These are phyloP conservation scores for Exophiala sp. DNA, from an alignment of 2,329 filamentous ascomycete species.

Conservation along the genomic window DNA sequence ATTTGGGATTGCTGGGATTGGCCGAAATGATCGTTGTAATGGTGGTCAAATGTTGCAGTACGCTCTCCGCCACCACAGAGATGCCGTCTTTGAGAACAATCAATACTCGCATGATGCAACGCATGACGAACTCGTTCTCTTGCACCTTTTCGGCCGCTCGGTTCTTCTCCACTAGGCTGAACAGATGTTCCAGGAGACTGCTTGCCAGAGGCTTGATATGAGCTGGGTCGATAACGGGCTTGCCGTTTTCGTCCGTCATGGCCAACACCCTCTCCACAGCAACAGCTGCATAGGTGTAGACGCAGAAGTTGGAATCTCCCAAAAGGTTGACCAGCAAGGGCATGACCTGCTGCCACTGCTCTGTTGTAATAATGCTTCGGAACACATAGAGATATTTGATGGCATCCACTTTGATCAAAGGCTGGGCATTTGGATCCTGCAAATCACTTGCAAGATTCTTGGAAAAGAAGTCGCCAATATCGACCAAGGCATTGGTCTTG, in stretches of 20 bases:
- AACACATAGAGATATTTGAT: constrained; percentile 98
- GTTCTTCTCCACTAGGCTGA: constrained; percentile 83
- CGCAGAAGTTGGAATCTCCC: constrained; percentile 84
- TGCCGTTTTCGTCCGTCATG: constrained; percentile 65
- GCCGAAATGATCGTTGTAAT: constrained; percentile 89
- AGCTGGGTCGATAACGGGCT: constrained; percentile 70
- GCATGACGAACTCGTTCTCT: constrained; percentile 98
- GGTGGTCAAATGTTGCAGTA: constrained; percentile 76
- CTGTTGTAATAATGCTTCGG: constrained; percentile 84
- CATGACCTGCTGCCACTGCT: constrained; percentile 87
- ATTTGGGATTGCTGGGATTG: constrained; percentile 94
- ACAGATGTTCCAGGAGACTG: constrained; percentile 81
- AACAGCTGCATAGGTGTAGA: constrained; percentile 95
- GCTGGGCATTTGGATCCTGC: constrained; percentile 63
- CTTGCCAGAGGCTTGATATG: constrained; percentile 77
- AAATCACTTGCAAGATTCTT: constrained; percentile 87
- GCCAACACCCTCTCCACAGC: constrained; percentile 90
- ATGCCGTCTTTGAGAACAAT: constrained; percentile 87
- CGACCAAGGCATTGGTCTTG: constrained; percentile 77
- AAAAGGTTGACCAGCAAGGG: constrained; percentile 86
- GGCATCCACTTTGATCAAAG: constrained; percentile 91
- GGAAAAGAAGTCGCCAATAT: constrained; percentile 93
- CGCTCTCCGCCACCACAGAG: constrained; percentile 64
- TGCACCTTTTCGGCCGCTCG: constrained; percentile 84
- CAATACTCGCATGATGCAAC: constrained; percentile 94